Percentiles rank a stretch among this genome's conserved stretches.
These are phyloP conservation scores for Fusarium paranaense DNA, from an alignment of 2,329 filamentous ascomycete genomes.

Conservation along the genomic window DNA sequence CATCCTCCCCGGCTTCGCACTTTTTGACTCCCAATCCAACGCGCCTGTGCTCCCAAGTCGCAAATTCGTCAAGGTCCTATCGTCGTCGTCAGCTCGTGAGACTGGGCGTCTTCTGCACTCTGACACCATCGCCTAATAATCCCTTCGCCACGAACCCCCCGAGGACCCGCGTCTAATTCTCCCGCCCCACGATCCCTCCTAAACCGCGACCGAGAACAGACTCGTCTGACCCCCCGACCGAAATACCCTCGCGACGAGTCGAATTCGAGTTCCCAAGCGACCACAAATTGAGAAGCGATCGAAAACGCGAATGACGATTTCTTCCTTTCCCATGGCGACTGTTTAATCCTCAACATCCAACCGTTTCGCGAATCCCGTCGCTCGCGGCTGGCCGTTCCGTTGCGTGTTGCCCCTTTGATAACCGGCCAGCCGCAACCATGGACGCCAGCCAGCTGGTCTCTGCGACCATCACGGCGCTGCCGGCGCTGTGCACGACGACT, in stretches of 20 bases:
- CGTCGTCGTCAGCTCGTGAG: not conserved
- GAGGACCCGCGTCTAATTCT: slow-evolving; percentile 26
- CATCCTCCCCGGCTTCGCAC: slow-evolving; percentile 12
- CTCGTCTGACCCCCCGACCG: slow-evolving; percentile 13
- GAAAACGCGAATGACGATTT: not conserved
- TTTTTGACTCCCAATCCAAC: not conserved
- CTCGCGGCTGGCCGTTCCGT: slow-evolving; percentile 44
- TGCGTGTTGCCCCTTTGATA: slow-evolving; percentile 31
- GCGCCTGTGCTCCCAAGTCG: not conserved
- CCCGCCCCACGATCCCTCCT: slow-evolving; percentile 24
- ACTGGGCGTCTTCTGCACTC: slow-evolving; percentile 7
- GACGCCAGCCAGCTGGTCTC: slow-evolving; percentile 33
- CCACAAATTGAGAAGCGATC: slow-evolving; percentile 2
- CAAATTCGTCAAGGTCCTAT: not conserved
- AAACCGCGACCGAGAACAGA: slow-evolving; percentile 24
- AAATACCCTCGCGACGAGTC: slow-evolving; percentile 6
- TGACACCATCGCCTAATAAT: slow-evolving; percentile 18
- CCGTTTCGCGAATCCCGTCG: slow-evolving; percentile 37
- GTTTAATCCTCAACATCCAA: slow-evolving; percentile 25
- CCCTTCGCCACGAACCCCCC: slow-evolving; percentile 10
- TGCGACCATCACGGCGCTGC: slow-evolving; percentile 45
- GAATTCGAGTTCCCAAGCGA: not conserved
- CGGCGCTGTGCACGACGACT: slow-evolving; percentile 54
- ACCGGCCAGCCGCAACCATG: slow-evolving; percentile 44
- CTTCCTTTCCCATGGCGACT: slow-evolving; percentile 36